Evolutionary conservation across 345 rosid genomes (phyloP).

Genomic region (Arabis hirsuta): DNA sequence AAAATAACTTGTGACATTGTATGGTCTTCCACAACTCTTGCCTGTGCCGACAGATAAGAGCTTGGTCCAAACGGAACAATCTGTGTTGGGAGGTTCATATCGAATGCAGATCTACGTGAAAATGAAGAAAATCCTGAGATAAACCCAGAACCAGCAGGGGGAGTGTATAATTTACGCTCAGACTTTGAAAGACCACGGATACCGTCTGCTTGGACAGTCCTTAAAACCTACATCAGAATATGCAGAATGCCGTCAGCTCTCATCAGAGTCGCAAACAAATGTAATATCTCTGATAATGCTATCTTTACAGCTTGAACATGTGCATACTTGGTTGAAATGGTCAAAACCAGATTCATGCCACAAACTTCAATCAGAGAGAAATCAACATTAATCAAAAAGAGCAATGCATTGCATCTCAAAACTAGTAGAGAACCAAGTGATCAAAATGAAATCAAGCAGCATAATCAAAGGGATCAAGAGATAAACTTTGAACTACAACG

Average conservation of each 20-base stretch:
- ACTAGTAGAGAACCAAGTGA: neutral
- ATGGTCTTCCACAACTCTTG: constrained; percentile 88
- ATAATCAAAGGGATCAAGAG: constrained; percentile 2
- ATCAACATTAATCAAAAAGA: constrained; percentile 1
- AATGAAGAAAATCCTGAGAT: constrained; percentile 81
- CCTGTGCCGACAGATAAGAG: constrained; percentile 85
- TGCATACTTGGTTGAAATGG: constrained; percentile 16
- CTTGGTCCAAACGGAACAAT: constrained; percentile 82
- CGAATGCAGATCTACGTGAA: constrained; percentile 63
- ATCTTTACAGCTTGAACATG: constrained; percentile 24
- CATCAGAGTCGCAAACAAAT: constrained; percentile 3
- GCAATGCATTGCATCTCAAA: neutral
- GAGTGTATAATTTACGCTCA: constrained; percentile 75
- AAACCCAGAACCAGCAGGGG: constrained; percentile 95
- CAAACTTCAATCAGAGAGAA: neutral
- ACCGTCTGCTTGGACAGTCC: constrained; percentile 95
- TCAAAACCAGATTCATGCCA: constrained; percentile 23
- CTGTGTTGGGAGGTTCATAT: constrained; percentile 56
- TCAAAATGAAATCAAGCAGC: constrained; percentile 8
- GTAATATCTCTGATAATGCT: neutral
- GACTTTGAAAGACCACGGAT: constrained; percentile 83
- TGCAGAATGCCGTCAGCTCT: constrained; percentile 22
- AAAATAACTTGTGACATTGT: constrained; percentile 78
- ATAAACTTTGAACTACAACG: neutral
- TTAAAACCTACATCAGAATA: constrained; percentile 58